These are phyloP conservation scores for Achaetomium macrosporum DNA, from an alignment of 2,329 filamentous ascomycete species.

Conservation along the genomic window DNA sequence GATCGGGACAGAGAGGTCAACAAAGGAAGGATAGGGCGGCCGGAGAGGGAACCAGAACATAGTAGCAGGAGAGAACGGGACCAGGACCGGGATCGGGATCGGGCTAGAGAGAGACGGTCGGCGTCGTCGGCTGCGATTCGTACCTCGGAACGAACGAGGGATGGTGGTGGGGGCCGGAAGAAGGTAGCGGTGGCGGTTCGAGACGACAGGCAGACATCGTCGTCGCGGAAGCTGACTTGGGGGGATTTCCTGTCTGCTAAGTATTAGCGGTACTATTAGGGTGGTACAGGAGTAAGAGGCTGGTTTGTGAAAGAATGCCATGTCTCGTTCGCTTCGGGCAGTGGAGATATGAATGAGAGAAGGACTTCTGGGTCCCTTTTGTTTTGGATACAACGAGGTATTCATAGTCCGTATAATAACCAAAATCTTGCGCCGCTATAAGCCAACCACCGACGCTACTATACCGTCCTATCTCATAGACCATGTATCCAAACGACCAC, in stretches of 20 bases:
- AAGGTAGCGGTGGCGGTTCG: constrained; percentile 4
- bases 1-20: not conserved
- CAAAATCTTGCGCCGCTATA: too few relatives aligned
- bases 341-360: too few relatives aligned
- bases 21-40: not conserved
- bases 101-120: constrained; percentile 4
- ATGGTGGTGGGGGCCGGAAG: not conserved
- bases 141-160: not conserved
- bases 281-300: too few relatives aligned
- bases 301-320: too few relatives aligned
- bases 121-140: constrained; percentile 3
- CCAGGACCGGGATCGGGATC: constrained; percentile 1
- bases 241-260: constrained; percentile 4
- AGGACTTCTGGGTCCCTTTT: too few relatives aligned
- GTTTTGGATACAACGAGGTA: too few relatives aligned
- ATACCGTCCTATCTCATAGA: too few relatives aligned
- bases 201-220: constrained; percentile 2
- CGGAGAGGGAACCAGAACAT: constrained; percentile 1
- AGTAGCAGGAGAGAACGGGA: not conserved
- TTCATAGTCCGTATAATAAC: too few relatives aligned
- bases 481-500: too few relatives aligned
- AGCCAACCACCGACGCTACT: too few relatives aligned
- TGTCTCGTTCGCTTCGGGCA: too few relatives aligned
- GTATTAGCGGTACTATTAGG: not conserved
- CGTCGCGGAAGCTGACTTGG: constrained; percentile 7